Percentiles rank a stretch among this genome's conserved stretches.
phyloP scores from a whole-genome alignment of 306 rosid species.

The Erythrophleum fordii region DNA sequence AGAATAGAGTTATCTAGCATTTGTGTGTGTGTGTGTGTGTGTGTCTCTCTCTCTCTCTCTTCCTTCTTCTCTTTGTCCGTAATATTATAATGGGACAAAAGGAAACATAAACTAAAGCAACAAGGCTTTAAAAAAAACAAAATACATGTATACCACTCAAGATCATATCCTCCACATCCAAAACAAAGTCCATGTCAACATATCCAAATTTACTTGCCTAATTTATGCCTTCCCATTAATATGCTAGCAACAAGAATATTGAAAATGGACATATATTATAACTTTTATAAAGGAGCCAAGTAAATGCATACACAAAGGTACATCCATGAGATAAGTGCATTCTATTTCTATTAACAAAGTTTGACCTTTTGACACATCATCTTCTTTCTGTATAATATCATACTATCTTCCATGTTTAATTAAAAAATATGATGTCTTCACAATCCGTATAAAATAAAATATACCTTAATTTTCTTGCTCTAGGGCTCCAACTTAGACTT shows the following conservation, averaged over 20 bases:
- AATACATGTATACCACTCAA: conserved; percentile 60
- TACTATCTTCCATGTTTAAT: conserved; percentile 5
- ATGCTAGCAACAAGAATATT: conserved; percentile 57
- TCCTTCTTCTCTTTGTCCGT: too few relatives aligned
- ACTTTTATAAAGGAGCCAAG: conserved; percentile 16
- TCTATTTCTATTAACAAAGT: conserved; percentile 24
- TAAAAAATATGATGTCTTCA: neutral
- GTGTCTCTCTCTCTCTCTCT: too few relatives aligned
- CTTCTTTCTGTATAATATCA: neutral
- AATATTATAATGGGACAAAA: conserved; percentile 5
- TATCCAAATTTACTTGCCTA: conserved; percentile 78
- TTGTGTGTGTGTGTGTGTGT: too few relatives aligned
- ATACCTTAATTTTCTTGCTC: conserved; percentile 75
- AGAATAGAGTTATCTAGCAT: too few relatives aligned
- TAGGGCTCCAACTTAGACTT: conserved; percentile 67
- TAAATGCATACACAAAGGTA: conserved; percentile 30
- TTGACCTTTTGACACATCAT: neutral
- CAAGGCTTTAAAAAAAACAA: conserved; percentile 19
- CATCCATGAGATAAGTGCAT: neutral
- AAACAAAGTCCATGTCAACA: conserved; percentile 87
- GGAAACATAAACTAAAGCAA: conserved; percentile 1
- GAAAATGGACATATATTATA: too few relatives aligned
- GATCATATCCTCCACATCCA: conserved; percentile 95
- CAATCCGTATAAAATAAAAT: conserved; percentile 25
- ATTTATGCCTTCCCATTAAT: conserved; percentile 89